phyloP scores from a whole-genome alignment of 2,329 filamentous ascomycete genomes.

The Stemphylium beticola region DNA sequence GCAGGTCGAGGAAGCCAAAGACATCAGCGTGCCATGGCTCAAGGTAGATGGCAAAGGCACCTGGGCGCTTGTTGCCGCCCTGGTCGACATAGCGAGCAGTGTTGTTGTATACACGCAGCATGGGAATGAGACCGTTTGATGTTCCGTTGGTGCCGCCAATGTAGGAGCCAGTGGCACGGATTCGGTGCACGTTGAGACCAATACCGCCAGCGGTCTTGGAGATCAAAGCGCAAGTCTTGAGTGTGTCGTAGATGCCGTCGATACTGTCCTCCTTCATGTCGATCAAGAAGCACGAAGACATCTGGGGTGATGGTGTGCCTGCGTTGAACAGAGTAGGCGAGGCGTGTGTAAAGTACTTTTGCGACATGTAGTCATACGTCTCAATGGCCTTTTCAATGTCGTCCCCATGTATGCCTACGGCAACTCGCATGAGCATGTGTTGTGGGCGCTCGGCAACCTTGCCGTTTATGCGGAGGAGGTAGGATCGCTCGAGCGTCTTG shows the following conservation, averaged over 20 bases:
- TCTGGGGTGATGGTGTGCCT: conserved; percentile 89
- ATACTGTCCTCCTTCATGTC: conserved; percentile 99
- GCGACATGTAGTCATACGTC: conserved; percentile 99
- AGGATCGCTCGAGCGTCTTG: conserved; percentile 98
- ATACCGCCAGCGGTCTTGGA: conserved; percentile 99
- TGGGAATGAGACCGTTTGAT: conserved; percentile 95
- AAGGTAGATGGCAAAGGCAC: conserved; percentile 97
- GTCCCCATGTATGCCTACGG: conserved; percentile 95
- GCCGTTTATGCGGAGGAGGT: conserved; percentile 91
- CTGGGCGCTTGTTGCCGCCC: conserved; percentile 98
- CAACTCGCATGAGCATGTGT: conserved; percentile 99
- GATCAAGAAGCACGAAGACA: conserved; percentile 98
- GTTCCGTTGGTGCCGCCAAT: conserved; percentile 98
- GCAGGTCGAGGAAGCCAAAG: conserved; percentile 94
- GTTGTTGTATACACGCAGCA: conserved; percentile 99
- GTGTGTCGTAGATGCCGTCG: conserved; percentile 97
- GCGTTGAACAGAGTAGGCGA: conserved; percentile 98
- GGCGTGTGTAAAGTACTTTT: conserved; percentile 97
- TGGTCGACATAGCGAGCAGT: conserved; percentile 98
- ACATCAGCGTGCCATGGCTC: conserved; percentile 99
- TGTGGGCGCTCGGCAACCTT: conserved; percentile 97
- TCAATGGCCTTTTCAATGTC: conserved; percentile 93
- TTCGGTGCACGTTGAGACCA: conserved; percentile 93
- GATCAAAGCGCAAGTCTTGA: conserved; percentile 99
- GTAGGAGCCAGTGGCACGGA: conserved; percentile 96